These are phyloP conservation scores for Heterobasidion parviporum DNA, from an alignment of 1,284 basidiomycete species.

Conservation along the genomic window DNA sequence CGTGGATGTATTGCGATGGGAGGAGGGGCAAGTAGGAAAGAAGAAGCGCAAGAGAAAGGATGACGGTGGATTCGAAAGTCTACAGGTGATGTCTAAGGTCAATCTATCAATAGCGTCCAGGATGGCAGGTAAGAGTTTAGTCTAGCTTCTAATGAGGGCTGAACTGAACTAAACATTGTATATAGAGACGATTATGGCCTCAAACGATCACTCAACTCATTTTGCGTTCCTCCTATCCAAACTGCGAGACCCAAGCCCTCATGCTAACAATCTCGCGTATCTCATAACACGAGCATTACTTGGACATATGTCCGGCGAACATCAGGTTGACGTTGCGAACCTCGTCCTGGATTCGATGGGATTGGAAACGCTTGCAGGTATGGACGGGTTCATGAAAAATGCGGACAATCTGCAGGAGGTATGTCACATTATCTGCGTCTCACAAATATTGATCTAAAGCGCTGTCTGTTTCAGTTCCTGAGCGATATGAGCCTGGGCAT, in stretches of 20 bases:
- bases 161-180: constrained; percentile 1
- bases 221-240: constrained; percentile 38
- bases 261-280: constrained; percentile 49
- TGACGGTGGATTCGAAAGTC: constrained; percentile 15
- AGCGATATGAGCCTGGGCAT: constrained; percentile 35
- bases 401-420: constrained; percentile 36
- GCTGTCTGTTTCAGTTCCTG: constrained; percentile 24
- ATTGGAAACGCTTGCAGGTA: constrained; percentile 30
- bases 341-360: constrained; percentile 39
- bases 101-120: constrained; percentile 47
- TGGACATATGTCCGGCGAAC: constrained; percentile 41
- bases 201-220: constrained; percentile 31
- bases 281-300: constrained; percentile 53
- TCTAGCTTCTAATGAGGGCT: not conserved
- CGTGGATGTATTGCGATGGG: constrained; percentile 30
- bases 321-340: constrained; percentile 46
- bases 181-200: constrained; percentile 53
- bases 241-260: constrained; percentile 38
- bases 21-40: constrained; percentile 20
- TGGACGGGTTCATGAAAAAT: constrained; percentile 36
- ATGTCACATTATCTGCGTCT: constrained; percentile 9
- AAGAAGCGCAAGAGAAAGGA: constrained; percentile 18
- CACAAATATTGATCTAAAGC: not conserved
- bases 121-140: constrained; percentile 51
- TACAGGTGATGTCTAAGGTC: constrained; percentile 37